These are phyloP conservation scores for Prunus dulcis DNA, from an alignment of 306 rosid genomes.

Conservation along the genomic window DNA sequence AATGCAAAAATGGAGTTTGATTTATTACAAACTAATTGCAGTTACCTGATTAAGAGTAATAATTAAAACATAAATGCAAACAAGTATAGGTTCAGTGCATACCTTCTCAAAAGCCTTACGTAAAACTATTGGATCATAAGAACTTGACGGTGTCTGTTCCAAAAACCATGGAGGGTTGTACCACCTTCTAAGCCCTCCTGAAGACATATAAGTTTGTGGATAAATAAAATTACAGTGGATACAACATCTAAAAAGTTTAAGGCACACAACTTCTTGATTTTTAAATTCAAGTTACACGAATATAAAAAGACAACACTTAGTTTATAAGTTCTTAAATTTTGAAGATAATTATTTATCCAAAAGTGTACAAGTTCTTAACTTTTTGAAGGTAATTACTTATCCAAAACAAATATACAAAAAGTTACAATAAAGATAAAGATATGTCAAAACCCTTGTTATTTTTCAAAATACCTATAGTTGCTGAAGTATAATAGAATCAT, in stretches of 20 bases:
- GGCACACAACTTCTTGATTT: not conserved
- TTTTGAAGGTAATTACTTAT: not conserved
- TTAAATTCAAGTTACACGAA: not conserved
- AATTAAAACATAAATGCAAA: not conserved
- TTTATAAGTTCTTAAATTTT: not conserved
- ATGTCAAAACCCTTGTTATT: not conserved
- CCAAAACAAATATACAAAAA: not conserved
- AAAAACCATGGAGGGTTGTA: conserved; percentile 84
- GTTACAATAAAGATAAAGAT: not conserved
- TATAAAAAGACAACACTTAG: not conserved
- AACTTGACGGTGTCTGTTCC: conserved; percentile 68
- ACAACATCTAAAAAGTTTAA: not conserved
- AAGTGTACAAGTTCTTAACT: not conserved
- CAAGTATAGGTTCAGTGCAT: conserved; percentile 21
- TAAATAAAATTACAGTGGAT: not conserved
- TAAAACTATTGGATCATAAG: conserved; percentile 60
- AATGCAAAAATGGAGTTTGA: not conserved
- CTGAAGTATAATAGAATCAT: not conserved
- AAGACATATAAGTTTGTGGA: conserved; percentile 15
- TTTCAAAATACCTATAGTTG: not conserved
- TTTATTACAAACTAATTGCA: not conserved
- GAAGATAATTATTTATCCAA: not conserved
- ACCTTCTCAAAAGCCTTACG: conserved; percentile 86
- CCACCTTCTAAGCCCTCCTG: conserved; percentile 94
- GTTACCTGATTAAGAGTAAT: not conserved